Base-by-base conservation (phyloP, 441 rosid genomes). In the Populus hybrid region DNA sequence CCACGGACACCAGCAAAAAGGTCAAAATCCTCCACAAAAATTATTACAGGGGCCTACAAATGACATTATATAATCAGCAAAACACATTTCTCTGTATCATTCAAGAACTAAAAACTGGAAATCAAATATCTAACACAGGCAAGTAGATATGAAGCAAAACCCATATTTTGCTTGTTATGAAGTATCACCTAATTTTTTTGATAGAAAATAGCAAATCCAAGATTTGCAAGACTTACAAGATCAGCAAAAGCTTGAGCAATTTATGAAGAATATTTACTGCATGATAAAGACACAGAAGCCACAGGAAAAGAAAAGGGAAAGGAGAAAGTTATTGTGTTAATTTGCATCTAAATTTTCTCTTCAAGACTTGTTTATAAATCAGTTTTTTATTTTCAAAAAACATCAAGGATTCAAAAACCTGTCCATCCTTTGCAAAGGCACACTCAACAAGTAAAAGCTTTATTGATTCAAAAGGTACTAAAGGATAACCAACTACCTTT, bases 1-100 rank as follows among this genome's bases (percentile, higher is more conserved):
- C 99, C 99, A 76, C 99, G 99, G n/a, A 95, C 99, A 82, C 99
- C 99, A 77, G 97, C 98, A 79, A 95, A 93, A 79, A 92, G 97
- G 81, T 95, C 99, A 86, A 95, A 95, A 86, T 95, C 98, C 90
- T 95, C 99, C 82, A 95, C 98, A 79, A 93, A 93, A 80, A 95
- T 89, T 66, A 95, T 95, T 78, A 95, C 99, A 74, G 99, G 99
- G 82, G 98, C 99, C 99, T 95, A 84, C 63, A 83, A 76, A 84
- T 75, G 76, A 74, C 81, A 82, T 74, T 65, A 35, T 56, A 80
- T 61, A 69, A 31, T 79, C 61, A 81, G 78, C 40, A 69, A 85
- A 75, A 40, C 10, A n/a, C 6, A 72, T 26, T 35, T 66, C 20
- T 38, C 59, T 76, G 38, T 20, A 67, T 35, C 35, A 29, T 59